phyloP scores from a whole-genome alignment of 768 basidiomycete species.

The Boletus barrowsii region DNA sequence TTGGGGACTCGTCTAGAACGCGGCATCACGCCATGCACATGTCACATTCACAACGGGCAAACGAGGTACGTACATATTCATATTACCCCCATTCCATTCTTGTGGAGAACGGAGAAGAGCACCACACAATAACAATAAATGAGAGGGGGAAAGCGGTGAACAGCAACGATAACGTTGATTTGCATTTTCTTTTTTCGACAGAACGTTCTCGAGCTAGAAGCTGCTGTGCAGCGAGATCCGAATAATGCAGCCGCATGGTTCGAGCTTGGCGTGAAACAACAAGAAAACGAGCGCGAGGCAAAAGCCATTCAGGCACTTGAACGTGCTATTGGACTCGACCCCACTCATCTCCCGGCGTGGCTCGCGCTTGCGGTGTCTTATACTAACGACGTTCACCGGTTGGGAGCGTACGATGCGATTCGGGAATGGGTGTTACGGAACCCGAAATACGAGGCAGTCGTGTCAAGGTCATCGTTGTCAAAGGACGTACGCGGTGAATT shows the following conservation, averaged over 20 bases:
- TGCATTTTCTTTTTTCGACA: constrained; percentile 34
- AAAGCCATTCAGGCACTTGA: constrained; percentile 84
- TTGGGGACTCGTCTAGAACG: constrained; percentile 52
- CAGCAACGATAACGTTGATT: constrained; percentile 14
- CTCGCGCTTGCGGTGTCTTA: constrained; percentile 87
- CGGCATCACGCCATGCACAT: constrained; percentile 44
- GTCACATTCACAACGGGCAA: constrained; percentile 25
- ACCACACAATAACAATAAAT: not conserved
- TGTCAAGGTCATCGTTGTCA: constrained; percentile 36
- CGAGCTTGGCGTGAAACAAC: constrained; percentile 92
- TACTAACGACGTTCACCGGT: constrained; percentile 82
- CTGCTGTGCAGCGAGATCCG: constrained; percentile 77
- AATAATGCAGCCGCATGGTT: constrained; percentile 77
- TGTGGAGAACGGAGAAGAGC: constrained; percentile 9
- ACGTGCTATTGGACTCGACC: constrained; percentile 78
- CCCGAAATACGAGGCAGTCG: constrained; percentile 44
- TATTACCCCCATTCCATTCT: constrained; percentile 5
- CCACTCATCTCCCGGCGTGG: constrained; percentile 74
- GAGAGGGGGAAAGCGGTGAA: not conserved
- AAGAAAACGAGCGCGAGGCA: constrained; percentile 94
- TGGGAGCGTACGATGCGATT: constrained; percentile 75
- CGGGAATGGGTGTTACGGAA: constrained; percentile 78
- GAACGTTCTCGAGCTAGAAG: constrained; percentile 88
- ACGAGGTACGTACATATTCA: constrained; percentile 38
- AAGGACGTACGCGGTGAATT: constrained; percentile 33